Conservation (phyloP, 139 green algal species). For the Microglena sp. region DNA sequence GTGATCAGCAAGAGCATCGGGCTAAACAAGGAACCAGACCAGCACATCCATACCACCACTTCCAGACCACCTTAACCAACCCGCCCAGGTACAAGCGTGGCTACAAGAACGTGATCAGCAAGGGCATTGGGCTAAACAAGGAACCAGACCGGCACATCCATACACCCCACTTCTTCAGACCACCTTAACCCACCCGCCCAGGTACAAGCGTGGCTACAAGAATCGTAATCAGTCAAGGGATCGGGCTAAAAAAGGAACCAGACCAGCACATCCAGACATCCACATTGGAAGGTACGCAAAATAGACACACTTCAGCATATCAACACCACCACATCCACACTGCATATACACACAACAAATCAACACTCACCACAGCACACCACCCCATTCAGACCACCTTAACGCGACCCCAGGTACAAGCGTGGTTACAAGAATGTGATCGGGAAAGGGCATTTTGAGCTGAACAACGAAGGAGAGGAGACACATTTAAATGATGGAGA, state of each 20-base stretch:
- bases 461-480: constrained; percentile 61
- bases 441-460: constrained; percentile 49
- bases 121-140: constrained; percentile 75
- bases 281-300: background rate
- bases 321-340: background rate
- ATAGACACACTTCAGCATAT: background rate
- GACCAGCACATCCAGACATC: background rate
- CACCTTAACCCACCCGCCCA: constrained; percentile 7
- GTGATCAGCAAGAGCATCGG: constrained; percentile 65
- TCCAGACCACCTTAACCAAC: no score
- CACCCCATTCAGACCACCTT: background rate
- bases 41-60: no score
- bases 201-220: constrained; percentile 88
- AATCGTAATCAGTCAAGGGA: constrained; percentile 92
- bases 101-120: constrained; percentile 96
- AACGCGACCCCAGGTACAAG: constrained; percentile 31
- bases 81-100: constrained; percentile 67
- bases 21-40: constrained; percentile 47
- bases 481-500: constrained; percentile 96
- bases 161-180: no score
- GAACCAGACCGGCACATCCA: constrained; percentile 8
- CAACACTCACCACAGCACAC: background rate
- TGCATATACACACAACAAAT: background rate
- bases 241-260: constrained; percentile 61
- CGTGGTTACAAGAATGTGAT: constrained; percentile 84